phyloP scores from a whole-genome alignment of 176 grass and related monocot species.

The Areca catechu region DNA sequence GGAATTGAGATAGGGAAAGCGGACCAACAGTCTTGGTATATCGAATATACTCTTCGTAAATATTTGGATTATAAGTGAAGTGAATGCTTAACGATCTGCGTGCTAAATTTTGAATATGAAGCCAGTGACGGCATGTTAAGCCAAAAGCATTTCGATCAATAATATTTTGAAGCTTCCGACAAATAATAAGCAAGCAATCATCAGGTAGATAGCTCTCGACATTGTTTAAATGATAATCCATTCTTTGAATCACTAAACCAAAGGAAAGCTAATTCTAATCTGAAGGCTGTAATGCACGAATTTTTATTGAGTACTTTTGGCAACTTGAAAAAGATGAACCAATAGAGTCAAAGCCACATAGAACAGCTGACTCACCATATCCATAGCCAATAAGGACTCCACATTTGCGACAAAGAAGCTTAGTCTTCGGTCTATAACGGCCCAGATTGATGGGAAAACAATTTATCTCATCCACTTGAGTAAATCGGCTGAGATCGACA shows the following conservation, averaged over 20 bases:
- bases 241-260: conserved; percentile 15
- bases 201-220: conserved; percentile 35
- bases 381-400: conserved; percentile 36
- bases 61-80: conserved; percentile 49
- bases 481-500: conserved; percentile 62
- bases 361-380: conserved; percentile 46
- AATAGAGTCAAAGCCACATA: conserved; percentile 47
- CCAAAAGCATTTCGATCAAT: conserved; percentile 65
- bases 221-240: conserved; percentile 29
- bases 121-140: conserved; percentile 75
- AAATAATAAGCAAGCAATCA: conserved; percentile 69
- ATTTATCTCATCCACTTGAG: conserved; percentile 44
- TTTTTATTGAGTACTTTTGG: conserved; percentile 57
- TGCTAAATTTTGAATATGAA: conserved; percentile 67
- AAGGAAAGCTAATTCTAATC: conserved; percentile 15
- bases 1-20: conserved; percentile 43
- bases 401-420: conserved; percentile 66
- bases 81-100: conserved; percentile 51
- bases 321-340: conserved; percentile 36
- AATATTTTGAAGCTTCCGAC: conserved; percentile 43
- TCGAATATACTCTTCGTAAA: conserved; percentile 36
- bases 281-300: conserved; percentile 43
- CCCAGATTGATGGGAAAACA: conserved; percentile 39
- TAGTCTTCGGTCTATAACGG: conserved; percentile 46
- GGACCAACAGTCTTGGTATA: conserved; percentile 56